Evolutionary conservation across 2,329 filamentous ascomycete genomes (phyloP).

Genomic region (Microsporum canis): DNA sequence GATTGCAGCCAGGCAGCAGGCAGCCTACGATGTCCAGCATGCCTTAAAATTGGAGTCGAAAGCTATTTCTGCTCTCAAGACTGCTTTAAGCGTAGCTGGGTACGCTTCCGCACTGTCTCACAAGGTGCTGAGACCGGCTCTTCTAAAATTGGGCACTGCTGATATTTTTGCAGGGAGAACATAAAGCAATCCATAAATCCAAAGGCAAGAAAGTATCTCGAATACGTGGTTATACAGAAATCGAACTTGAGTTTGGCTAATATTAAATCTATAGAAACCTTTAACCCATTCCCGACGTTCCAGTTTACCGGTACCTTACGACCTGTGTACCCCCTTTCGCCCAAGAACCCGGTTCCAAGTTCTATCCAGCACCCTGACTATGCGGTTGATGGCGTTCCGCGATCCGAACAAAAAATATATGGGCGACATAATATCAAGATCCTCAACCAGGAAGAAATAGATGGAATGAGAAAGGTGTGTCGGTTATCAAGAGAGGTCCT

Average conservation of each 20-base stretch:
- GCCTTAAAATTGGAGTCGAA: slow-evolving; percentile 77
- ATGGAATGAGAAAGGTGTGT: slow-evolving; percentile 89
- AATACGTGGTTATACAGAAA: slow-evolving; percentile 48
- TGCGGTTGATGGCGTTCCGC: slow-evolving; percentile 66
- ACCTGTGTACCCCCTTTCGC: slow-evolving; percentile 76
- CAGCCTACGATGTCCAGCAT: slow-evolving; percentile 84
- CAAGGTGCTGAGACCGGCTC: slow-evolving; percentile 5
- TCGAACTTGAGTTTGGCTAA: neutral
- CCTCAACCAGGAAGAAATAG: slow-evolving; percentile 66
- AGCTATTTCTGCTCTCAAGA: slow-evolving; percentile 98
- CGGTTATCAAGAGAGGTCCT: slow-evolving; percentile 77
- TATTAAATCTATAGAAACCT: slow-evolving; percentile 69
- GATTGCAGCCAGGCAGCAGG: slow-evolving; percentile 83
- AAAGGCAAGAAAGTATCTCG: slow-evolving; percentile 46
- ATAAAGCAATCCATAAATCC: slow-evolving; percentile 77
- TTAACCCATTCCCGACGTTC: slow-evolving; percentile 86
- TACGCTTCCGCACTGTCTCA: slow-evolving; percentile 37
- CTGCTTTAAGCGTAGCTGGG: slow-evolving; percentile 98
- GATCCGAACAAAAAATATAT: slow-evolving; percentile 52
- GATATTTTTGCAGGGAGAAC: slow-evolving; percentile 49
- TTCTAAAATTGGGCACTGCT: neutral
- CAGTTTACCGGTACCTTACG: slow-evolving; percentile 69
- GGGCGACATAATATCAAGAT: slow-evolving; percentile 73
- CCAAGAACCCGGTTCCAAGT: slow-evolving; percentile 60
- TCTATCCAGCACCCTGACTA: slow-evolving; percentile 80